Conservation (phyloP, 495 filamentous ascomycete species). For the Parathielavia appendiculata region DNA sequence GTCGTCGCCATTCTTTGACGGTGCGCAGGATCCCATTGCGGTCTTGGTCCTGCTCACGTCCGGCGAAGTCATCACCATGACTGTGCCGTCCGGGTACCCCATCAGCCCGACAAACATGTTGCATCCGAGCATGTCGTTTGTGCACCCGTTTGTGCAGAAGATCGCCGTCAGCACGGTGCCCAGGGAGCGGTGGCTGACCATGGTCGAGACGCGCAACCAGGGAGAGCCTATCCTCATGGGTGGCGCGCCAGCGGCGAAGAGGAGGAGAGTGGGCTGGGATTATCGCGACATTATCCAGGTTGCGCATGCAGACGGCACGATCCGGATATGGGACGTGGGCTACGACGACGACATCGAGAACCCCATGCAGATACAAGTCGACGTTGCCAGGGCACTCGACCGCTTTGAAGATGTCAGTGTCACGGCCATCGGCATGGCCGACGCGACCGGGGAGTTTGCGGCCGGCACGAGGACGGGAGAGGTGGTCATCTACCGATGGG, state of each 20-base stretch:
- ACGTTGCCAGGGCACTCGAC: slow-evolving; percentile 76
- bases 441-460: slow-evolving; percentile 75
- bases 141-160: slow-evolving; percentile 80
- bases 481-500: slow-evolving; percentile 84
- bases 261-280: slow-evolving; percentile 67
- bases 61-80: slow-evolving; percentile 81
- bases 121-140: slow-evolving; percentile 72
- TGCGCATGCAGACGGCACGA: slow-evolving; percentile 78
- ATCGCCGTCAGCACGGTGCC: slow-evolving; percentile 62
- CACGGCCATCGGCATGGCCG: slow-evolving; percentile 66
- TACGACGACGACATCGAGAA: slow-evolving; percentile 93
- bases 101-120: slow-evolving; percentile 88
- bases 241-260: slow-evolving; percentile 23
- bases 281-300: slow-evolving; percentile 74
- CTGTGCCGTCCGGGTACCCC: slow-evolving; percentile 84
- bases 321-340: slow-evolving; percentile 86
- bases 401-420: slow-evolving; percentile 73
- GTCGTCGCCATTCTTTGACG: slow-evolving; percentile 74
- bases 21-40: slow-evolving; percentile 84
- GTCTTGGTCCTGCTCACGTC: slow-evolving; percentile 72
- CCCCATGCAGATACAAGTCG: slow-evolving; percentile 70
- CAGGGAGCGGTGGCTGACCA: slow-evolving; percentile 79
- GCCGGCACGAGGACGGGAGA: slow-evolving; percentile 78
- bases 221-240: slow-evolving; percentile 60
- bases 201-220: slow-evolving; percentile 67